These are phyloP conservation scores for Leucaena leucocephala DNA, from an alignment of 306 rosid genomes.

Conservation along the genomic window DNA sequence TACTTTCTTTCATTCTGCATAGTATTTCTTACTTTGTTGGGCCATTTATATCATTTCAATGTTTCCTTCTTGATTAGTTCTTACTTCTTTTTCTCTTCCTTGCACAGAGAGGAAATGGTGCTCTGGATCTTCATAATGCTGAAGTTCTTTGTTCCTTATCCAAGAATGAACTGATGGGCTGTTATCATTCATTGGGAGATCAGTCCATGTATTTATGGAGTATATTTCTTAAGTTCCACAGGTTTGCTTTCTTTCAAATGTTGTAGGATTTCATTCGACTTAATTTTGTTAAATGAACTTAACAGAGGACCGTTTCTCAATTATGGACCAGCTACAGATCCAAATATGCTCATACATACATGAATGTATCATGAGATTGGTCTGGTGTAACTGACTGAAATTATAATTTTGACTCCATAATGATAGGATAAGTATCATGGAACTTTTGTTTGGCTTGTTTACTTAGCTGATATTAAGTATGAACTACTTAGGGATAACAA, in stretches of 20 bases:
- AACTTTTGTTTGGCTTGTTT: constrained; percentile 20
- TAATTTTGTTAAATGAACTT: not conserved
- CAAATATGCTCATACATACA: not conserved
- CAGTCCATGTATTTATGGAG: constrained; percentile 81
- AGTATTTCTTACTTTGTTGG: not conserved
- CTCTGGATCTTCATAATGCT: constrained; percentile 45
- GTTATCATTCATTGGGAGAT: constrained; percentile 66
- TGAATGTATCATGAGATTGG: constrained; percentile 27
- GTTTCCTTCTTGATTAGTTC: constrained; percentile 20
- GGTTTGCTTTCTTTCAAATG: constrained; percentile 47
- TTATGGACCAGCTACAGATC: not conserved
- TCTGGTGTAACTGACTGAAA: not conserved
- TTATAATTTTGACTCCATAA: not conserved
- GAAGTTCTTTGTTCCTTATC: constrained; percentile 51
- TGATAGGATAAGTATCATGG: constrained; percentile 15
- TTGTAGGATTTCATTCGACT: not conserved
- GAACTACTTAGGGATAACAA: constrained; percentile 64
- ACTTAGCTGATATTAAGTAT: constrained; percentile 26
- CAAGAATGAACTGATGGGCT: constrained; percentile 50
- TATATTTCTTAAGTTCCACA: constrained; percentile 70
- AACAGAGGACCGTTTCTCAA: not conserved
- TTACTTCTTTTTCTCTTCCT: constrained; percentile 2
- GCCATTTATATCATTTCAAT: constrained; percentile 19
- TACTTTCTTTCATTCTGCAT: constrained; percentile 47
- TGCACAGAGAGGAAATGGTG: constrained; percentile 55